These are phyloP conservation scores for Fistulinella prunicolor DNA, from an alignment of 768 basidiomycete species.

Conservation along the genomic window DNA sequence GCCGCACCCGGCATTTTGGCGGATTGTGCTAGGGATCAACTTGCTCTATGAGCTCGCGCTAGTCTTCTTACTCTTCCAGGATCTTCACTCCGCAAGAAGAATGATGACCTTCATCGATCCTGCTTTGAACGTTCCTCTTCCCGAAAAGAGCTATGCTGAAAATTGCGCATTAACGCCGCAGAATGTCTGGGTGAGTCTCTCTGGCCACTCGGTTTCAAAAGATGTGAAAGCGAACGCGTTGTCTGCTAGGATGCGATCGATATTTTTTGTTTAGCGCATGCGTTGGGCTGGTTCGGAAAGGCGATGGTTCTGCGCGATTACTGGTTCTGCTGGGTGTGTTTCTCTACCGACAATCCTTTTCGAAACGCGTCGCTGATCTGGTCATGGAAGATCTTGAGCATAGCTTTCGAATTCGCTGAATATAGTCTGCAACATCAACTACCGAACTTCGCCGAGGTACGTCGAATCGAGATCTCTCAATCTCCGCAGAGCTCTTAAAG, in stretches of 20 bases:
- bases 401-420: slow-evolving; percentile 86
- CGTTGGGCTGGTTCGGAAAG: slow-evolving; percentile 89
- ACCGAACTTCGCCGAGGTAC: slow-evolving; percentile 84
- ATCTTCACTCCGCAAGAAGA: slow-evolving; percentile 66
- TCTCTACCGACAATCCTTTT: not conserved
- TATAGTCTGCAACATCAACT: slow-evolving; percentile 86
- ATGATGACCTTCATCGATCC: slow-evolving; percentile 84
- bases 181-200: slow-evolving; percentile 61
- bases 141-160: slow-evolving; percentile 86
- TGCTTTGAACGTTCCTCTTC: slow-evolving; percentile 64
- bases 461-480: slow-evolving; percentile 23
- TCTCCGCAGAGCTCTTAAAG: slow-evolving; percentile 19
- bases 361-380: slow-evolving; percentile 7
- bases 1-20: slow-evolving; percentile 87
- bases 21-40: slow-evolving; percentile 75
- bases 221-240: not conserved
- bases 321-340: slow-evolving; percentile 87
- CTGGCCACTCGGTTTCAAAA: not conserved
- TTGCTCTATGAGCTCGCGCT: slow-evolving; percentile 78
- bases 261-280: slow-evolving; percentile 83
- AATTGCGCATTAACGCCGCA: slow-evolving; percentile 62
- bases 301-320: slow-evolving; percentile 88
- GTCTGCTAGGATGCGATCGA: slow-evolving; percentile 66
- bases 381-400: slow-evolving; percentile 65
- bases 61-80: slow-evolving; percentile 85